A percentile compares a stretch with the other conserved stretches of the same genome.
phyloP scores from a whole-genome alignment of 164 flowering plant genomes.

The Brasenia schreberi region DNA sequence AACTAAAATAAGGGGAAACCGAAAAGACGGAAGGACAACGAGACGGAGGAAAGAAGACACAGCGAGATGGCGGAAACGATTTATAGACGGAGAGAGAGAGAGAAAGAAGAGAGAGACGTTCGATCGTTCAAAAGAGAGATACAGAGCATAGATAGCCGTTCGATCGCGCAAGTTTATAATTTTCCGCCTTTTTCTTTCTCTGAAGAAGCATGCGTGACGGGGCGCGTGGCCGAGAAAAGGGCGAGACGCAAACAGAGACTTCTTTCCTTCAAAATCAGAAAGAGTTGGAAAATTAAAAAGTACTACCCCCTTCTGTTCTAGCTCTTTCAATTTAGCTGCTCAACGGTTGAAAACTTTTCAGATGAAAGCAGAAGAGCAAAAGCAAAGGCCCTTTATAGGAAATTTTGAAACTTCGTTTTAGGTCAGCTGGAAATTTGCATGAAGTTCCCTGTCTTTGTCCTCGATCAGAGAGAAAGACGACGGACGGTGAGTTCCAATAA shows the following conservation, averaged over 20 bases:
- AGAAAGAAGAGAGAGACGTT: not conserved
- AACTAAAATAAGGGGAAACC: not conserved
- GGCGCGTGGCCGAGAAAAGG: not conserved
- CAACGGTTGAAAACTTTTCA: too few species aligned
- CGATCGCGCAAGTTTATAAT: not conserved
- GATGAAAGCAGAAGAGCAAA: too few species aligned
- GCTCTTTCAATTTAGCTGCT: too few species aligned
- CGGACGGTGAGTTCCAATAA: too few species aligned
- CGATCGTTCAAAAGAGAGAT: not conserved
- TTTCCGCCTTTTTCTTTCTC: not conserved
- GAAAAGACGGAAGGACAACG: not conserved
- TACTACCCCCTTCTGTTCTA: too few species aligned
- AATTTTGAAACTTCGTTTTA: too few species aligned
- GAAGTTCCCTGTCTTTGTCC: too few species aligned
- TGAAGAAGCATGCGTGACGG: not conserved
- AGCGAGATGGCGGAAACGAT: not conserved
- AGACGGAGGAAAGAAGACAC: not conserved
- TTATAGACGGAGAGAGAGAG: slow-evolving; percentile 1
- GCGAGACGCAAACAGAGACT: not conserved
- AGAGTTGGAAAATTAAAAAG: not conserved
- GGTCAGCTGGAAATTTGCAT: too few species aligned
- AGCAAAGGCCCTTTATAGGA: too few species aligned
- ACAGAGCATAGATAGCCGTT: not conserved
- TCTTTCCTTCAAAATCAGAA: not conserved
- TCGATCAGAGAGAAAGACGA: too few species aligned